A percentile compares a stretch with the other conserved stretches of the same genome.
These are phyloP conservation scores for Penicillium sclerotiorum DNA, from an alignment of 2,329 filamentous ascomycete genomes.

Conservation along the genomic window DNA sequence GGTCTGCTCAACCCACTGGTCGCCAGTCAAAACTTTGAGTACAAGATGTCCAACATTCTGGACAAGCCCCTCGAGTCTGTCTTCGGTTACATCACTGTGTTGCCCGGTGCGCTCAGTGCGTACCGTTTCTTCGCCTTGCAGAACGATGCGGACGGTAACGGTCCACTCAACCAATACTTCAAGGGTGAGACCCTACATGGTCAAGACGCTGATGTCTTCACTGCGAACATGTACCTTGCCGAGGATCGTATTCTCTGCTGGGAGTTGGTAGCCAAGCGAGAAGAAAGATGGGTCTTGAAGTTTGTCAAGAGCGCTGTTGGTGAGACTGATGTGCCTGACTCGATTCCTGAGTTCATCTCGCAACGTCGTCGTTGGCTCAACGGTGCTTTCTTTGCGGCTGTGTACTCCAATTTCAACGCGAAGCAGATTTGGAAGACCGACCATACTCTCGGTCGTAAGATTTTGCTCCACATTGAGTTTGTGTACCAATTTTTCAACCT, in stretches of 20 bases:
- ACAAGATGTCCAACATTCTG: constrained; percentile 99
- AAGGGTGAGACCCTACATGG: constrained; percentile 97
- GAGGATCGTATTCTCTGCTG: constrained; percentile 99
- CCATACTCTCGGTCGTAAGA: constrained; percentile 84
- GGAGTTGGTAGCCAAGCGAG: constrained; percentile 92
- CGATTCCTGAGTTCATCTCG: constrained; percentile 94
- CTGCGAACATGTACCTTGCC: constrained; percentile 98
- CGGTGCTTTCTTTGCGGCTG: constrained; percentile 96
- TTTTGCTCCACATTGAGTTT: constrained; percentile 92
- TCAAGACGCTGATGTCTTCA: constrained; percentile 94
- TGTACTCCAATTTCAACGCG: constrained; percentile 95
- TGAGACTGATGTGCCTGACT: constrained; percentile 95
- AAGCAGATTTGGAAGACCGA: constrained; percentile 91
- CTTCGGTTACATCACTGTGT: constrained; percentile 96
- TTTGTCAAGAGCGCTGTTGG: constrained; percentile 96
- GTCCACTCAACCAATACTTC: constrained; percentile 96
- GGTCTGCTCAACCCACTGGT: constrained; percentile 92
- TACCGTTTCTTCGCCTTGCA: constrained; percentile 96
- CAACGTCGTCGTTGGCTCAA: constrained; percentile 97
- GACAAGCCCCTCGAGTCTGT: constrained; percentile 97
- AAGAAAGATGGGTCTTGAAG: constrained; percentile 94
- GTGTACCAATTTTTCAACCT: constrained; percentile 92
- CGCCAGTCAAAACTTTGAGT: constrained; percentile 97
- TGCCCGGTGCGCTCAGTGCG: constrained; percentile 91
- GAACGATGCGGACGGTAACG: constrained; percentile 94